Base-by-base conservation (phyloP, 108 stramenopile genomes). In the Cyclotella atomus region DNA sequence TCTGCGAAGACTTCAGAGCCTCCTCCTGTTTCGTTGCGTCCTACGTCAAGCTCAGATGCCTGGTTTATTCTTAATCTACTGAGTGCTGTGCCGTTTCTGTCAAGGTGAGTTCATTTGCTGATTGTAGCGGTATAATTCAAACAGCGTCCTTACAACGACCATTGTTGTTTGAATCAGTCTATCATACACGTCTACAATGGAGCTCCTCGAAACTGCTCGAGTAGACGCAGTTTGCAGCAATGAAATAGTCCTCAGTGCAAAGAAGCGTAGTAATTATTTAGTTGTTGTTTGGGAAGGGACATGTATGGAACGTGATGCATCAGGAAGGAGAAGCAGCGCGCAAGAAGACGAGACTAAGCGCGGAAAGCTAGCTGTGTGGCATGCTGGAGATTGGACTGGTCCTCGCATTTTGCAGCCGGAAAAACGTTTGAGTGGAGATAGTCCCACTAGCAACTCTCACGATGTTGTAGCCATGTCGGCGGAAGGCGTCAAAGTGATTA, bases 361-460 rank as follows among this genome's bases (percentile, higher is more conserved):
- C 52, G 63, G 44, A 44, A 45, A 47, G 34, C 38, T 21, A 17
- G 75, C 91, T 20, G 85, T 94, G 46, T 95, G 93, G 93, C 84
- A 92, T 77, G 91, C 91, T 0, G 94, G 94, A 15, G 94, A 95
- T 72, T 95, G 94, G 94, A 95, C 91, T 12, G 91, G 94, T 3
- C 94, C 94, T 17, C 74, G 89, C 7, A 75, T 85, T 7, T 70
- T 95, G 35, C 94, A 95, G 76, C 94, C 94, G 7, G 91, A 95
- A 24, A 84, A 82, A 61, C 67, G 77, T 24, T 65, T 90, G 14
- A 90, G 85, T 68, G 89, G 93, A 2, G 93, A 87, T 35, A 91
- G 89, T 59, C 75, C 83, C 23, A 53, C 63, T 8, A 87, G 90
- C 65, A 45, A 21, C 33, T 86, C 79, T 19, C 83, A 81, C 46